Evolutionary conservation across 805 yeast genomes (phyloP).

Genomic region (Saturnispora galanensis): DNA sequence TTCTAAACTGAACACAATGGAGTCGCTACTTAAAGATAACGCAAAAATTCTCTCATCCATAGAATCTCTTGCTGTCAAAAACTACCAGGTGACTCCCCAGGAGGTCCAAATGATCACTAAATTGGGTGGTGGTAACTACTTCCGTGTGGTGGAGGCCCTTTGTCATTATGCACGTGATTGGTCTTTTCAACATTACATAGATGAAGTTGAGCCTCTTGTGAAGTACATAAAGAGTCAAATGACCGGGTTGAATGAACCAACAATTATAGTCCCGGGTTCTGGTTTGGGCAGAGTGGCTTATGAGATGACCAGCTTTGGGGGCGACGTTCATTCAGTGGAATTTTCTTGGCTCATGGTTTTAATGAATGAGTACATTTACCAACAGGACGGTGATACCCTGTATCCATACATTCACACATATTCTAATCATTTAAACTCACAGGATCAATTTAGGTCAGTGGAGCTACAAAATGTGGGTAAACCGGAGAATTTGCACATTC

Average conservation of each 20-base stretch:
- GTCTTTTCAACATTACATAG: constrained; percentile 34
- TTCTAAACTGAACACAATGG: constrained; percentile 41
- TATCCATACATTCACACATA: constrained; percentile 55
- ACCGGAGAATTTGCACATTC: constrained; percentile 40
- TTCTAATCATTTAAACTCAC: constrained; percentile 47
- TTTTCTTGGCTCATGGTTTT: constrained; percentile 66
- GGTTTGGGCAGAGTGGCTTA: constrained; percentile 77
- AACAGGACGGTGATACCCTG: constrained; percentile 14
- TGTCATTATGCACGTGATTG: constrained; percentile 79
- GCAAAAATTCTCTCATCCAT: constrained; percentile 36
- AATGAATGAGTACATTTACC: constrained; percentile 51
- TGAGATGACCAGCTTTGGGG: constrained; percentile 37
- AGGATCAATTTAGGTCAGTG: constrained; percentile 42
- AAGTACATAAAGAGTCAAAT: constrained; percentile 41
- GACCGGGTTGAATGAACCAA: constrained; percentile 27
- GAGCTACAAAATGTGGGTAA: constrained; percentile 23
- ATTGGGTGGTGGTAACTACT: constrained; percentile 20
- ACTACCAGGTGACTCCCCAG: constrained; percentile 29
- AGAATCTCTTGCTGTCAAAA: constrained; percentile 28
- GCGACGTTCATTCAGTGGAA: constrained; percentile 62
- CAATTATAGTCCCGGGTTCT: constrained; percentile 74
- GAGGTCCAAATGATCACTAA: constrained; percentile 34
- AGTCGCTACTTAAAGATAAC: constrained; percentile 39
- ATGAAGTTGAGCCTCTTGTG: constrained; percentile 45
- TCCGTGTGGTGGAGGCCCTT: constrained; percentile 54